Base-by-base conservation (phyloP, 495 filamentous ascomycete species). In the Astrothelium subdiscretum region DNA sequence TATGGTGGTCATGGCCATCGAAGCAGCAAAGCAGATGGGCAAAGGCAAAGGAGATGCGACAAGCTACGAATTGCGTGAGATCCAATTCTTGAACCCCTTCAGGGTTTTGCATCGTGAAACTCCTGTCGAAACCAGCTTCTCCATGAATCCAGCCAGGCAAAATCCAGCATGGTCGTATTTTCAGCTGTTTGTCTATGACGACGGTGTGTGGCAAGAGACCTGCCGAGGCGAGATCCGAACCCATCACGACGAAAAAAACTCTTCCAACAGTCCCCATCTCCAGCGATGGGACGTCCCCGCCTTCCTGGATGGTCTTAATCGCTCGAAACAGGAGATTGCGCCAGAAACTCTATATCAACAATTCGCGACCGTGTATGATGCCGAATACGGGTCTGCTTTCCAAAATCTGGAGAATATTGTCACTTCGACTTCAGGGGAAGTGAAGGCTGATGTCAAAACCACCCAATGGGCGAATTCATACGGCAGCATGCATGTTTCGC, bases 401-500 rank as follows among this genome's bases (percentile, higher is more conserved):
- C 42, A 48, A 48, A 3, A 10, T 20, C 42, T 48, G 6, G 20
- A 48, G 11, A 20, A 20, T 3, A 10, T 48, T 3, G 8, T 3
- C 20, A 18, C 4, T 3, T 3, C 3, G 4, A n/a, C 11, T 8
- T 3, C 5, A 3, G 42, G 18, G 8, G 18, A 2, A 15, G 24
- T 15, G 13, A 3, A 11, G 18, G 38, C 31, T 6, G 58, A 32
- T 10, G 57, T 68, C 20, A 43, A 26, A 2, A 65, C 78, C 35
- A 74, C 75, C 2, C 71, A 81, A 60, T 66, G 64, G 4, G 44
- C 65, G 35, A 62, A 64, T 2, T 61, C 67, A 2, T 77, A 80
- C 77, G 77, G 78, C 1, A 69, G 67, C 24, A 35, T 71, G 2
- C 76, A 72, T 61, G 71, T 78, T 62, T 71, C 71, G 67, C 63